Base-by-base conservation (phyloP, 1,284 basidiomycete genomes). In the Cutaneotrichosporon daszewskae region DNA sequence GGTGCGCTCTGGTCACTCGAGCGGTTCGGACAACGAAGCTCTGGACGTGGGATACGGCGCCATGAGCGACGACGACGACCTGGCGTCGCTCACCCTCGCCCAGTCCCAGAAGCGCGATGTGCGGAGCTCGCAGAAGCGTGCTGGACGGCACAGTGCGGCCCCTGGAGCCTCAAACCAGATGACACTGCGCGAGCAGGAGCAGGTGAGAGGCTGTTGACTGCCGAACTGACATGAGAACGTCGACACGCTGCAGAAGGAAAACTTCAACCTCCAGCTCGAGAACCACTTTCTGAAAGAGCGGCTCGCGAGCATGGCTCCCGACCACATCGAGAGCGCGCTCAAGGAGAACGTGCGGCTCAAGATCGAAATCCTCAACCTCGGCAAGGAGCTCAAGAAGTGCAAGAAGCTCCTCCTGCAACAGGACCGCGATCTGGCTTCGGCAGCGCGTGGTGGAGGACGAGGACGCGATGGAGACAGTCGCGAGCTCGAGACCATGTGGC, bases 341-440 rank as follows among this genome's bases (percentile, higher is more conserved):
- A 89, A 91, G 60, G 90, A 95, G 69, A 95, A 95, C 60, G 88
- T 92, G 59, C 85, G 84, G 55, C 82, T 95, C 66, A 94, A 94
- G 53, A 84, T 92, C 57, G 88, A 92, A 66, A 87, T 91, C 11
- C 85, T 92, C 58, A 84, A 89, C 54, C 79, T 87, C 2, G 82
- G 85, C n/a, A 82, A 87, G 72, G 91, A 95, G 70, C 79, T 91
- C 60, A 95, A 95, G 76, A 87, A 86, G 66, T 77, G 89, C 49
- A 89, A 90, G 72, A 90, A 91, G 68, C 79, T 90, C 22, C 77
- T 92, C 2, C 72, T 88, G 18, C 87, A 91, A 59, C 79, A 87
- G 17, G 84, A 92, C 63, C 78, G 80, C 35, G 86, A 87, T 49
- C 72, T 91, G 24, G 84, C 87, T 44, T 72, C 78, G n/a, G 80